Base-by-base conservation (phyloP, 768 basidiomycete species). In the Clitopilus hobsonii region DNA sequence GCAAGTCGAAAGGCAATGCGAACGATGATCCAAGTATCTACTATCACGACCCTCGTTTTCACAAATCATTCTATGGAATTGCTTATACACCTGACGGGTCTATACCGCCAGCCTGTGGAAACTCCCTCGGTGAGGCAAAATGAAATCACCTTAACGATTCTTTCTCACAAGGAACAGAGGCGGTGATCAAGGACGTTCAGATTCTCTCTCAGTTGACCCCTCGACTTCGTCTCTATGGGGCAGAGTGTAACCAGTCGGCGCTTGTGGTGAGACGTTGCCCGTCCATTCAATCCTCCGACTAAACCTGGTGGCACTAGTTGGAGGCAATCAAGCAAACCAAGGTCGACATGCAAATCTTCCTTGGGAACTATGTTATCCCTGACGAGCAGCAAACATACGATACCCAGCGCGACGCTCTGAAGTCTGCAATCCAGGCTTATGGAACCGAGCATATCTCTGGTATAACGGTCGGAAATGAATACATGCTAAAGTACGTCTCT, bases 401-500 rank as follows among this genome's bases (percentile, higher is more conserved):
- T 1, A 76, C 86, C 50, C 96, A 99, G 68, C 80, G 80, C 25
- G 77, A 81, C 56, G 71, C 72, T 18, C 80, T 94, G 56, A 73
- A 83, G 60, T 69, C 76, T 1, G 94, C 88, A 2, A 71, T 98
- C 54, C 69, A 85, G 66, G 85, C 80, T 2, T 98, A 88, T 67
- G 94, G 95, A 36, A 76, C 81, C 1, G 81, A 83, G 55, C 71
- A 94, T 62, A 79, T 98, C 57, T 74, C 71, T 0, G 96, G 96
- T 14, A 63, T 97, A 25, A 94, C 88, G 8, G 94, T 97, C 41
- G 94, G 96, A 18, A 96, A 97, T 65, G 94, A 96, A 70, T 92
- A 83, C 65, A 90, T 93, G 69, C 81, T 94, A 58, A 83, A 93
- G 84, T 87, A 56, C 36, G 54, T 27, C 8, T 20, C 16, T 10